Percentiles rank a stretch among this genome's conserved stretches.
Evolutionary conservation across 495 filamentous ascomycete species (phyloP).

Genomic region (Bacidia gigantensis): DNA sequence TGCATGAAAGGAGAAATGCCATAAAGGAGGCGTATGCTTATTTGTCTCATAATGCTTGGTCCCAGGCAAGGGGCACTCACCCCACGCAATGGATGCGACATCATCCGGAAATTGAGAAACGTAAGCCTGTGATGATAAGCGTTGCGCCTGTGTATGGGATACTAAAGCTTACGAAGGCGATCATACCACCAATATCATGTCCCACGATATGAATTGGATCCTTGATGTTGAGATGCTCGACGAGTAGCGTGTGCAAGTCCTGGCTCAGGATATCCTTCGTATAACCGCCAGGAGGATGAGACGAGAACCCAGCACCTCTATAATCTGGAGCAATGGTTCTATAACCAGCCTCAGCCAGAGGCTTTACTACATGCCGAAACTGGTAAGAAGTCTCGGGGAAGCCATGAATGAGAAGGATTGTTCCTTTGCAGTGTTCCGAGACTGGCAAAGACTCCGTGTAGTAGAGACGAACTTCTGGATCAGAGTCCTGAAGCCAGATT

Average conservation of each 20-base stretch:
- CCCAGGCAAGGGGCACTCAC: conserved; percentile 33
- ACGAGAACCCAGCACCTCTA: conserved; percentile 31
- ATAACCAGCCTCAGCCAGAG: conserved; percentile 28
- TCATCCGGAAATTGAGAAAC: conserved; percentile 21
- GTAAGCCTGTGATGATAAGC: too few relatives aligned
- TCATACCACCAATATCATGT: conserved; percentile 36
- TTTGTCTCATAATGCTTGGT: conserved; percentile 21
- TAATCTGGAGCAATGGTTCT: conserved; percentile 31
- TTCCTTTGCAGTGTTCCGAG: conserved; percentile 11
- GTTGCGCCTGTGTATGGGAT: too few relatives aligned
- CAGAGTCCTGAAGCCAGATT: conserved; percentile 13
- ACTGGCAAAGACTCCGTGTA: conserved; percentile 13
- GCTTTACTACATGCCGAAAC: conserved; percentile 29
- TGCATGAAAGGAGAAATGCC: conserved; percentile 35
- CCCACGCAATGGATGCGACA: conserved; percentile 28
- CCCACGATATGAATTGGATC: conserved; percentile 30
- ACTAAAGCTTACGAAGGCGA: conserved; percentile 19
- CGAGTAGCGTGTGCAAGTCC: conserved; percentile 22
- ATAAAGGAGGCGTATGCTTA: conserved; percentile 22
- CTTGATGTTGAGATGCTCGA: conserved; percentile 20
- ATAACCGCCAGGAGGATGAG: conserved; percentile 26
- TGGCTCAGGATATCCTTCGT: conserved; percentile 19
- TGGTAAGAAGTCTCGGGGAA: conserved; percentile 36
- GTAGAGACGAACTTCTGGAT: conserved; percentile 19
- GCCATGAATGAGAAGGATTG: conserved; percentile 19